Percentiles rank a stretch among this genome's conserved stretches.
Evolutionary conservation across 78 protist species (phyloP).

Genomic region (Chrysochromulina tobinii): DNA sequence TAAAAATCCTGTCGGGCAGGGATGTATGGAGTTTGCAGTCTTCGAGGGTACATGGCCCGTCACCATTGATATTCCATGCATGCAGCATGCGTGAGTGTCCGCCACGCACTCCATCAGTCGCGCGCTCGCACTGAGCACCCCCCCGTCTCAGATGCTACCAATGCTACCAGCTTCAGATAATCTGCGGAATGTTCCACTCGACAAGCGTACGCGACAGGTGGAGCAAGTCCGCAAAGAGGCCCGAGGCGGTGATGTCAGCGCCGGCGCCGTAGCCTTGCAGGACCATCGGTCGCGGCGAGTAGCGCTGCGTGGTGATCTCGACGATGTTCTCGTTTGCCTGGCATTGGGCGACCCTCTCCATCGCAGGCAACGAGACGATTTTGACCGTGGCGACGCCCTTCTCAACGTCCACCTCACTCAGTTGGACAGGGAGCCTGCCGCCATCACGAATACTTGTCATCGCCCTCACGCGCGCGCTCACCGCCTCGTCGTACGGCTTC

Average conservation of each 20-base stretch:
- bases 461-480: background rate
- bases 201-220: background rate
- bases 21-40: too few species aligned
- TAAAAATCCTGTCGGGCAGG: too few species aligned
- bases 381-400: background rate
- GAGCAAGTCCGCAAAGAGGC: background rate
- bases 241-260: background rate
- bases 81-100: too few species aligned
- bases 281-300: background rate
- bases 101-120: too few species aligned
- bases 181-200: background rate
- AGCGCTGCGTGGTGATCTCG: background rate
- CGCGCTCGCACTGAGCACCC: too few species aligned
- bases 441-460: too few species aligned
- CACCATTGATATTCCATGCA: too few species aligned
- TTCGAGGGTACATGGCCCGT: too few species aligned
- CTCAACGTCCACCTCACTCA: background rate
- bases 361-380: background rate
- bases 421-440: background rate
- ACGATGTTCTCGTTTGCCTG: background rate
- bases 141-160: too few species aligned
- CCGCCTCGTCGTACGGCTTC: background rate
- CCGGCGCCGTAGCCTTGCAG: background rate
- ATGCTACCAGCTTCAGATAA: background rate
- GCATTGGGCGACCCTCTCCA: background rate